Evolutionary conservation across 495 filamentous ascomycete genomes (phyloP).

Genomic region (Copromyces sp.): DNA sequence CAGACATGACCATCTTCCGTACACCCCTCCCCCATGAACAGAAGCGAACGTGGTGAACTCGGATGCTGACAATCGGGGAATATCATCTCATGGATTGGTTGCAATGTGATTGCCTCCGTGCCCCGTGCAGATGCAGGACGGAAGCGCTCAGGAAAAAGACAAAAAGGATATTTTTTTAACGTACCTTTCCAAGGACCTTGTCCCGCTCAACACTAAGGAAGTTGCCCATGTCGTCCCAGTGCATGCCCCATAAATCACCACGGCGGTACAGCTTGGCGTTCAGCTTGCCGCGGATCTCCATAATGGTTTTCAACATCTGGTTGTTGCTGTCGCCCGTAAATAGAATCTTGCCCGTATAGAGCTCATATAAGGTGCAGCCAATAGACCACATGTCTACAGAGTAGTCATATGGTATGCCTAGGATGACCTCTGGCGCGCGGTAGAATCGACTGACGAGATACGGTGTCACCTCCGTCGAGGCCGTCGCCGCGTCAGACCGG

Average conservation of each 20-base stretch:
- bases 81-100: not conserved
- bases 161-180: conserved; percentile 12
- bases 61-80: not conserved
- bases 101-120: not conserved
- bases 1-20: not conserved
- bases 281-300: conserved; percentile 92
- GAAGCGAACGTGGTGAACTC: not conserved
- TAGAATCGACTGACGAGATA: conserved; percentile 97
- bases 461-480: conserved; percentile 73
- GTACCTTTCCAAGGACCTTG: conserved; percentile 69
- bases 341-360: conserved; percentile 94
- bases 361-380: conserved; percentile 91
- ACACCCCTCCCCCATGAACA: not conserved
- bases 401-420: conserved; percentile 90
- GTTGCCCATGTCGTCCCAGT: conserved; percentile 82
- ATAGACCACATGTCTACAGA: conserved; percentile 96
- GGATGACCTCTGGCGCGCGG: conserved; percentile 90
- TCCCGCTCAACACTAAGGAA: conserved; percentile 83
- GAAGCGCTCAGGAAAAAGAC: not conserved
- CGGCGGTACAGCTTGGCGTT: conserved; percentile 76
- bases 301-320: conserved; percentile 90
- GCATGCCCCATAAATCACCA: conserved; percentile 57
- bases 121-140: not conserved
- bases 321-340: conserved; percentile 95
- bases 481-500: conserved; percentile 55